phyloP scores from a whole-genome alignment of 495 filamentous ascomycete genomes.

The Podospora tetraspora region DNA sequence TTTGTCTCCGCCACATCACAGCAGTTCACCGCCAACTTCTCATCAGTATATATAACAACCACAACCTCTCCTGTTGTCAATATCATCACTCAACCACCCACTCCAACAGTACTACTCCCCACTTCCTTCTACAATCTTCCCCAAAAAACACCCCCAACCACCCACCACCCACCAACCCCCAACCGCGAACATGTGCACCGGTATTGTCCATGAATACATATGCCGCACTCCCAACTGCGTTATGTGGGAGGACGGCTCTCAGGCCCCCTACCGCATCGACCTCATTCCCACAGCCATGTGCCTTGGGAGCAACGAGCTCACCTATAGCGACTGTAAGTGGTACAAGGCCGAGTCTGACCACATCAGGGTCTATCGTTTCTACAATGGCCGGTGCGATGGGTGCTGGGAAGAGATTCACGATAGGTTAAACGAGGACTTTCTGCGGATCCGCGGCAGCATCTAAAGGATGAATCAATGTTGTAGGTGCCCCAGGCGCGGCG shows the following conservation, averaged over 20 bases:
- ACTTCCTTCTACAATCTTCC: too few relatives aligned
- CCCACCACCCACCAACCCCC: neutral
- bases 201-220: neutral
- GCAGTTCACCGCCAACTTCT: neutral
- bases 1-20: neutral
- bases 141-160: too few relatives aligned
- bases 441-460: too few relatives aligned
- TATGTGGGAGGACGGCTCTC: neutral
- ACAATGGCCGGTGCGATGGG: neutral
- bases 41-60: neutral
- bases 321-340: neutral
- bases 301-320: neutral
- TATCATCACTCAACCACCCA: neutral
- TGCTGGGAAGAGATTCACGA: neutral
- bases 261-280: neutral
- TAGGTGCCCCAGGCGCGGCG: too few relatives aligned
- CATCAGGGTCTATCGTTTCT: neutral
- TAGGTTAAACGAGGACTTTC: too few relatives aligned
- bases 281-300: too few relatives aligned
- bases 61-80: neutral
- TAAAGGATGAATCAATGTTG: too few relatives aligned
- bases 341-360: neutral
- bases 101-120: neutral
- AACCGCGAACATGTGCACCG: neutral
- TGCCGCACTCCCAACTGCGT: neutral